Conservation (phyloP, 2,329 filamentous ascomycete species). For the Davidsoniella eucalypti region DNA sequence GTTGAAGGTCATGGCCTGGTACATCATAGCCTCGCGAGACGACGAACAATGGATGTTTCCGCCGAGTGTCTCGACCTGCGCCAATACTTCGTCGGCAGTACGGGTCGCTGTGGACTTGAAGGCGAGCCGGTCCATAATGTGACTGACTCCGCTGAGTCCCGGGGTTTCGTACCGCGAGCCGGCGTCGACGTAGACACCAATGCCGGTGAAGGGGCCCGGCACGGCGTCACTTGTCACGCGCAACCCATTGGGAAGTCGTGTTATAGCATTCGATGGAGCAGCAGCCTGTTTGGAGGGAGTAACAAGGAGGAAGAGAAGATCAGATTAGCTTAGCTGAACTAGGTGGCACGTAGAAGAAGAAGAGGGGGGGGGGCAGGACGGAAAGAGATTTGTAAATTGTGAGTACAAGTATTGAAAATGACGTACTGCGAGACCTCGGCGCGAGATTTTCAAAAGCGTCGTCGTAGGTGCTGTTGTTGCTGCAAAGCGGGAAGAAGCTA, state of each 20-base stretch:
- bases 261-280: conserved; percentile 78
- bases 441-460: background rate
- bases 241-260: conserved; percentile 78
- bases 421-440: background rate
- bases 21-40: conserved; percentile 92
- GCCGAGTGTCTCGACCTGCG: conserved; percentile 71
- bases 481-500: background rate
- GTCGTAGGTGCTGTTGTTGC: background rate
- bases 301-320: background rate
- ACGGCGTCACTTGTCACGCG: conserved; percentile 89
- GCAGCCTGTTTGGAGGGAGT: conserved; percentile 21
- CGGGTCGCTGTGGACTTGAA: conserved; percentile 73
- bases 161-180: conserved; percentile 87
- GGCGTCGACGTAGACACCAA: conserved; percentile 90
- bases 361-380: too few species aligned
- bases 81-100: conserved; percentile 69
- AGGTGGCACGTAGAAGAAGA: background rate
- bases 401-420: too few species aligned
- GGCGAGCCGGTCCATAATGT: conserved; percentile 87
- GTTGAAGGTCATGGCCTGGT: conserved; percentile 97
- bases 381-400: too few species aligned
- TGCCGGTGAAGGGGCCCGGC: conserved; percentile 83
- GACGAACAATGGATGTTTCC: conserved; percentile 96
- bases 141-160: conserved; percentile 72
- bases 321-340: background rate